Base-by-base conservation (phyloP, 495 filamentous ascomycete species). In the Bathelium albidoporum region DNA sequence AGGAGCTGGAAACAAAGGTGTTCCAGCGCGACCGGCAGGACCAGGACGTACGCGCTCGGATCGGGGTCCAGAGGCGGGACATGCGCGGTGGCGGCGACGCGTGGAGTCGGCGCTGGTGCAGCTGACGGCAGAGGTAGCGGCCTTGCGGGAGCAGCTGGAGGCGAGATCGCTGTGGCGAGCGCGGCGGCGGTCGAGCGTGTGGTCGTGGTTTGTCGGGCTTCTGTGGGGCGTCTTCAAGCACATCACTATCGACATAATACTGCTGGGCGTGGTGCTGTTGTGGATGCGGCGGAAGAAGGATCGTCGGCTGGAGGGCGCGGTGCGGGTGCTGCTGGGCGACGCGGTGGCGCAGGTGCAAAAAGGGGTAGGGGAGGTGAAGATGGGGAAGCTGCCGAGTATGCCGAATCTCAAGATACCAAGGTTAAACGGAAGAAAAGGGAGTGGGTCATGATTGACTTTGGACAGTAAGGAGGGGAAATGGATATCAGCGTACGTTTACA, bases 111-210 rank as follows among this genome's bases (percentile, higher is more conserved):
- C 91, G 32, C 83, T 97, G 62, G 87, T 92, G 45, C 89, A 89
- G 68, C 86, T 98, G 79, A 94, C 91, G 44, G 87, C 92, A 16
- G 94, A 98, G 75, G 84, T 97, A 20, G 90, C 94, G 2, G 94
- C 94, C n/a, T 77, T 96, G 66, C 82, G 94, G 26, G 94, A 98
- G 74, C 89, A 96, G 71, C 87, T 97, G 66, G 89, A 95, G 61
- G 81, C 83, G 1, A 79, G 83, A 2, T 75, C 83, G 16, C 80
- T 83, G 59, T 82, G 79, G 73, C 28, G 60, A 11, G 34, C 28
- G 20, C 77, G 77, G 63, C 74, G 79, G 10, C 77, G 74, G 45
- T 80, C 77, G 29, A 80, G 78, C 34, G 62, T 90, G 20, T 79
- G 79, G 65, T 80, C 86, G n/a, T 96, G 89, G 88, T 12, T 87